Conservation (phyloP, 2,329 filamentous ascomycete genomes). For the Rachicladosporium sp. region DNA sequence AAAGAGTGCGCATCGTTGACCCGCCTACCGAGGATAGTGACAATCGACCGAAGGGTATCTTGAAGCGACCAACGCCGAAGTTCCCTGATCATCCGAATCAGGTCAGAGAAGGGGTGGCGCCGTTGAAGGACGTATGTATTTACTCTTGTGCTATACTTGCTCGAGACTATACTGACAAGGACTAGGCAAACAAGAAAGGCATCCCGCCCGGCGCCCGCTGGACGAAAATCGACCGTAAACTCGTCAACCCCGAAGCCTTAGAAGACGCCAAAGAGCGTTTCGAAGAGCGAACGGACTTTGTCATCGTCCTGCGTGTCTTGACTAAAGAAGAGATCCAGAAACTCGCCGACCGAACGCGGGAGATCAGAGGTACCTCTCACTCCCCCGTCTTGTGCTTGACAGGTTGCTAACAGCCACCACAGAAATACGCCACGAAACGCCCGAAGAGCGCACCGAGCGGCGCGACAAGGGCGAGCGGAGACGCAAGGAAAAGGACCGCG, state of each 20-base stretch:
- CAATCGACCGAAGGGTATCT: slow-evolving; percentile 69
- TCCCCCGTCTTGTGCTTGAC: not conserved
- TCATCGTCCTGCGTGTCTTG: slow-evolving; percentile 81
- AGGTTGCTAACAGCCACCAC: slow-evolving; percentile 3
- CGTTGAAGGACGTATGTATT: slow-evolving; percentile 67
- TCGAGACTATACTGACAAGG: slow-evolving; percentile 6
- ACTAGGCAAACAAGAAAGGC: slow-evolving; percentile 24
- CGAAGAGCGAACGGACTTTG: slow-evolving; percentile 83
- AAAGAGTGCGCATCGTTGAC: slow-evolving; percentile 50
- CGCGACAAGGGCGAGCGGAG: slow-evolving; percentile 14
- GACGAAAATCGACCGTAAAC: slow-evolving; percentile 81
- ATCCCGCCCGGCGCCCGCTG: slow-evolving; percentile 60
- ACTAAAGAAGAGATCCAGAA: slow-evolving; percentile 81
- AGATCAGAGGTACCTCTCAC: slow-evolving; percentile 49
- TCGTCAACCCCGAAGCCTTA: slow-evolving; percentile 82
- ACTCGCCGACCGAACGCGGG: slow-evolving; percentile 68
- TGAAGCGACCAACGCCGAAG: slow-evolving; percentile 67
- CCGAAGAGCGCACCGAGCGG: slow-evolving; percentile 17
- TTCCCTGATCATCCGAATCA: slow-evolving; percentile 82
- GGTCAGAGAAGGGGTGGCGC: slow-evolving; percentile 78
- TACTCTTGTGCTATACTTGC: too few species aligned
- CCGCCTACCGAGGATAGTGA: slow-evolving; percentile 50
- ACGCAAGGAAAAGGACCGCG: slow-evolving; percentile 13
- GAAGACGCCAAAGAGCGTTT: slow-evolving; percentile 80
- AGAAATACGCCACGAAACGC: slow-evolving; percentile 8